A percentile compares a stretch with the other conserved stretches of the same genome.
Conservation (phyloP, 148 eudicot species). For the Rhododendron simsii region DNA sequence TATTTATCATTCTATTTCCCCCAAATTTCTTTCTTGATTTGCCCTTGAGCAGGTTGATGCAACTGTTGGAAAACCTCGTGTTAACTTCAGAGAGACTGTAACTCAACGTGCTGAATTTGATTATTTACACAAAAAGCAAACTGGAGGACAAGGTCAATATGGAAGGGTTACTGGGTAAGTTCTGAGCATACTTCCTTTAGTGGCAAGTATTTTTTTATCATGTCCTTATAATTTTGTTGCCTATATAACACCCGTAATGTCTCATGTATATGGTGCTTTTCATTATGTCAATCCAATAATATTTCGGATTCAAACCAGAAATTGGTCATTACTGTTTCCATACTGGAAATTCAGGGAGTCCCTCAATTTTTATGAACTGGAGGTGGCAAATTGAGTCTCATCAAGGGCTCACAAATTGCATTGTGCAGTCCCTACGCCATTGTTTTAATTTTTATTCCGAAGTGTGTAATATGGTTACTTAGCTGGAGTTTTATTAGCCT, state of each 20-base stretch:
- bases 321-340: not conserved
- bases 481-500: not conserved
- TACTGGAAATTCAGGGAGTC: not conserved
- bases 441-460: not conserved
- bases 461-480: not conserved
- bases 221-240: not conserved
- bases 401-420: not conserved
- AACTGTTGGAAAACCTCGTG: slow-evolving; percentile 92
- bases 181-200: not conserved
- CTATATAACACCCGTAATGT: not conserved
- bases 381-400: not conserved
- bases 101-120: slow-evolving; percentile 95
- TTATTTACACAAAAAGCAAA: slow-evolving; percentile 94
- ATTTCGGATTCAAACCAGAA: not conserved
- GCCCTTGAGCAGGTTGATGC: slow-evolving; percentile 69
- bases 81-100: slow-evolving; percentile 93
- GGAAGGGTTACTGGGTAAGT: slow-evolving; percentile 93
- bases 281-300: not conserved
- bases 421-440: too few relatives aligned
- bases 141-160: slow-evolving; percentile 97
- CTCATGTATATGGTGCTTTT: not conserved
- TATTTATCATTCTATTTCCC: not conserved
- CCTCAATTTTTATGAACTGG: not conserved
- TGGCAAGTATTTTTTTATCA: not conserved
- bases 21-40: slow-evolving; percentile 4